Percentiles rank a stretch among this genome's conserved stretches.
These are phyloP conservation scores for Backusella australiensis DNA, from an alignment of 192 early-diverging fungal genomes.

Conservation along the genomic window DNA sequence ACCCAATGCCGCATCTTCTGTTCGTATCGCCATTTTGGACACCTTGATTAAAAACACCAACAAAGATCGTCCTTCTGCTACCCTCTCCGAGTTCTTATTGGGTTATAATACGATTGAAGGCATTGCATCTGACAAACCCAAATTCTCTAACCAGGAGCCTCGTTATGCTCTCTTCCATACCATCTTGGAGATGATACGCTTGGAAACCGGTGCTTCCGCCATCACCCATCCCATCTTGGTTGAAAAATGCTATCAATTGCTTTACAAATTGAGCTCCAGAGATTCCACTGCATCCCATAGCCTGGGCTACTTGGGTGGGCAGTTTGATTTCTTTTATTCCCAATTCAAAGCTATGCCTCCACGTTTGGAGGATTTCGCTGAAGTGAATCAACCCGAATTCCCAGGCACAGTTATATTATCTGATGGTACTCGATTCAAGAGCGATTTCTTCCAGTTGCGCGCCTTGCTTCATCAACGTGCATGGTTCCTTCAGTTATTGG, in stretches of 20 bases:
- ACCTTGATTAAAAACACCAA: constrained; percentile 77
- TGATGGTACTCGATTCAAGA: constrained; percentile 12
- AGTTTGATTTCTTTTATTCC: constrained; percentile 66
- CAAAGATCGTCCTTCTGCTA: constrained; percentile 56
- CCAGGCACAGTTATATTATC: neutral
- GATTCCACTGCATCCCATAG: constrained; percentile 64
- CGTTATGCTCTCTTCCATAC: constrained; percentile 12
- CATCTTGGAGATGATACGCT: constrained; percentile 7
- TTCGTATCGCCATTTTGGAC: constrained; percentile 83
- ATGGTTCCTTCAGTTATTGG: constrained; percentile 85
- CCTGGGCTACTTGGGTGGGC: constrained; percentile 76
- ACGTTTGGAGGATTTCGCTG: constrained; percentile 21
- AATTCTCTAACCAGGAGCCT: constrained; percentile 25
- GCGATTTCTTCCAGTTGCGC: constrained; percentile 30
- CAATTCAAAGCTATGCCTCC: constrained; percentile 53
- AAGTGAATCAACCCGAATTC: constrained; percentile 11
- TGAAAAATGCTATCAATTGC: constrained; percentile 86
- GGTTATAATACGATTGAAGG: constrained; percentile 66
- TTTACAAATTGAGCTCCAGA: constrained; percentile 80
- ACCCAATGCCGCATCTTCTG: constrained; percentile 22
- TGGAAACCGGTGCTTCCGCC: constrained; percentile 9
- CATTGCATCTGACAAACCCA: constrained; percentile 32
- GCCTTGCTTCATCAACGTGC: constrained; percentile 80
- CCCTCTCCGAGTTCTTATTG: constrained; percentile 86
- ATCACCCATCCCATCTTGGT: constrained; percentile 72